Evolutionary conservation across 2,329 filamentous ascomycete species (phyloP).

Genomic region (Trichoderma harzianum): DNA sequence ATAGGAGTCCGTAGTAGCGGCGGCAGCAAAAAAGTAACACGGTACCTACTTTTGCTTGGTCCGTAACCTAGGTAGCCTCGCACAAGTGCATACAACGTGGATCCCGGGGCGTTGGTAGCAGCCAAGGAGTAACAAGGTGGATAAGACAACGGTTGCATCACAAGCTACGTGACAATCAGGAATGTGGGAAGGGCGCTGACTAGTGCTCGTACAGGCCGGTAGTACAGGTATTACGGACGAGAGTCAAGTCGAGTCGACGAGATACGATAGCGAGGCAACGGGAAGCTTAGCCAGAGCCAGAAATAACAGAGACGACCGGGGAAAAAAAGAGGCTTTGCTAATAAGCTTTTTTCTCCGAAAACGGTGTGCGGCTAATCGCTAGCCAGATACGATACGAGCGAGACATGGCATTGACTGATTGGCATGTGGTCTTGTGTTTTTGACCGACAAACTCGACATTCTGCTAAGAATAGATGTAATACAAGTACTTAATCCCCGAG

Average conservation of each 20-base stretch:
- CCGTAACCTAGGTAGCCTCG: conserved; percentile 9
- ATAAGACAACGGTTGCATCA: conserved; percentile 16
- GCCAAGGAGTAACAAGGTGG: conserved; percentile 8
- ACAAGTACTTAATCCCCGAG: too few relatives aligned
- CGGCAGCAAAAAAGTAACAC: not conserved
- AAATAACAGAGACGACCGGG: not conserved
- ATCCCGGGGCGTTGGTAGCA: conserved; percentile 20
- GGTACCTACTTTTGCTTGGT: not conserved
- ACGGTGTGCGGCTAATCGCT: not conserved
- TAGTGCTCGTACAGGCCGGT: conserved; percentile 5
- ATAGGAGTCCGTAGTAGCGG: not conserved
- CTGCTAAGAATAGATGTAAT: conserved; percentile 1
- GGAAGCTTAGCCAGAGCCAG: not conserved
- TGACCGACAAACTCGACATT: not conserved
- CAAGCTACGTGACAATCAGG: conserved; percentile 19
- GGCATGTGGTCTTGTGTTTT: conserved; percentile 1
- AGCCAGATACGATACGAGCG: not conserved
- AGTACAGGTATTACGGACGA: not conserved
- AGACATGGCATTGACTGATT: not conserved
- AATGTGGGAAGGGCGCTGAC: conserved; percentile 17
- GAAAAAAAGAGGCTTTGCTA: not conserved
- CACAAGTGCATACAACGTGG: conserved; percentile 13
- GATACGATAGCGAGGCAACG: not conserved
- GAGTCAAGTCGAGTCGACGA: too few relatives aligned
- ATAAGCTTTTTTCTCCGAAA: not conserved